These are phyloP conservation scores for Suhomyces faveliae DNA, from an alignment of 805 yeast genomes.

Conservation along the genomic window DNA sequence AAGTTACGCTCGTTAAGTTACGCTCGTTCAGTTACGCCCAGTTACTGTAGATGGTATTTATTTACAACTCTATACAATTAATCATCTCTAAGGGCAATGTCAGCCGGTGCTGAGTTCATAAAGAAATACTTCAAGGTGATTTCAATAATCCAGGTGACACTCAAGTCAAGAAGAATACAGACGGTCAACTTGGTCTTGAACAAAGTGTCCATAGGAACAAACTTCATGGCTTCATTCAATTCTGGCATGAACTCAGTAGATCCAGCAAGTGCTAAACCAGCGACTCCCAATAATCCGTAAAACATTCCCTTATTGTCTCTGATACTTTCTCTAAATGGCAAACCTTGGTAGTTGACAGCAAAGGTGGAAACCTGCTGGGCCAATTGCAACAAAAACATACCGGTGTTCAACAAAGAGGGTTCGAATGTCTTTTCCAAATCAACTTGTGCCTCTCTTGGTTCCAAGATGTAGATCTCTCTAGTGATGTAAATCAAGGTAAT, in stretches of 20 bases:
- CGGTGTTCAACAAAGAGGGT: conserved; percentile 93
- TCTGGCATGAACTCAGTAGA: conserved; percentile 95
- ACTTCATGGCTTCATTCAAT: conserved; percentile 84
- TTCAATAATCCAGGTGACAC: conserved; percentile 75
- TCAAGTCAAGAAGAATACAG: conserved; percentile 73
- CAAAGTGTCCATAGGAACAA: conserved; percentile 75
- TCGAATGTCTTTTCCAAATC: conserved; percentile 85
- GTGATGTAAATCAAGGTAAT: conserved; percentile 79
- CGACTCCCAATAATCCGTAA: conserved; percentile 89
- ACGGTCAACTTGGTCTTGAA: conserved; percentile 79
- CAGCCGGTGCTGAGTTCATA: conserved; percentile 90
- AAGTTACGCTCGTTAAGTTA: too few relatives aligned
- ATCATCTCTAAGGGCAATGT: conserved; percentile 61
- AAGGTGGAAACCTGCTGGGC: conserved; percentile 97
- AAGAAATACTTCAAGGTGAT: conserved; percentile 76
- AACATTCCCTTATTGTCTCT: conserved; percentile 94
- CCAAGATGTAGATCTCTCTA: conserved; percentile 75
- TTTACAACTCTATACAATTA: not conserved
- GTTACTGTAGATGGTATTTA: not conserved
- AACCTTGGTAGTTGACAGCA: conserved; percentile 96
- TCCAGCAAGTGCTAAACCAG: conserved; percentile 83
- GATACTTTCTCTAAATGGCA: conserved; percentile 91
- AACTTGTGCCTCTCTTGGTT: conserved; percentile 88
- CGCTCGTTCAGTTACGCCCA: too few relatives aligned
- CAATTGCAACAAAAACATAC: conserved; percentile 89